These are phyloP conservation scores for Nicotiana obtusifolia DNA, from an alignment of 257 asterid species.

Conservation along the genomic window DNA sequence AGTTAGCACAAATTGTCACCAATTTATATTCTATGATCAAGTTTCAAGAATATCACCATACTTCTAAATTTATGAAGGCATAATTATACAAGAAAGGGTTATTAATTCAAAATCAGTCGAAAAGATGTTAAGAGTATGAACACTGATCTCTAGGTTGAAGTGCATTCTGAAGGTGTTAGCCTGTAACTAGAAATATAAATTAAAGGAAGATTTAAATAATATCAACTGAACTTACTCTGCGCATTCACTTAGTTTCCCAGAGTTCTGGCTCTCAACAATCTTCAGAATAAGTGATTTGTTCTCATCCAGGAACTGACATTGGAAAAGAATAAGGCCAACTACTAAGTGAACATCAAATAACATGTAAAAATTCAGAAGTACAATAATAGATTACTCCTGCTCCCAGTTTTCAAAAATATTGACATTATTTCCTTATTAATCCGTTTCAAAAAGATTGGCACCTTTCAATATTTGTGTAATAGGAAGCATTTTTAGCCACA, in stretches of 20 bases:
- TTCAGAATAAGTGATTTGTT: conserved; percentile 90
- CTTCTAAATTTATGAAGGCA: no score
- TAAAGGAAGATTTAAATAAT: neutral
- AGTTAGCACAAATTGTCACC: neutral
- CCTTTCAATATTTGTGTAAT: no score
- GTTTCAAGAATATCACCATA: neutral
- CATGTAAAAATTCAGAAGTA: neutral
- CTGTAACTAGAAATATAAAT: neutral
- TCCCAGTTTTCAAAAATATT: no score
- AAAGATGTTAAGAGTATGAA: neutral
- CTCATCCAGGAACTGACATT: conserved; percentile 78
- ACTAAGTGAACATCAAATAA: neutral
- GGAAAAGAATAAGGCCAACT: neutral
- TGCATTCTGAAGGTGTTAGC: neutral
- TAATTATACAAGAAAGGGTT: no score
- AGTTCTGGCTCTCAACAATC: conserved; percentile 97
- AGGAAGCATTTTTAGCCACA: no score
- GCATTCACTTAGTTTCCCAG: conserved; percentile 84
- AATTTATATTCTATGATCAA: neutral
- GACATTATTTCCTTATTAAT: no score
- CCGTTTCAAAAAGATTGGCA: no score
- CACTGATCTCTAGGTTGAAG: neutral
- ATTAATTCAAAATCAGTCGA: neutral
- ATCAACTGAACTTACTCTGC: conserved; percentile 69
- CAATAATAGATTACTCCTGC: neutral